Percentiles rank a stretch among this genome's conserved stretches.
phyloP scores from a whole-genome alignment of 805 yeast species.

The Teunomyces tritomae region DNA sequence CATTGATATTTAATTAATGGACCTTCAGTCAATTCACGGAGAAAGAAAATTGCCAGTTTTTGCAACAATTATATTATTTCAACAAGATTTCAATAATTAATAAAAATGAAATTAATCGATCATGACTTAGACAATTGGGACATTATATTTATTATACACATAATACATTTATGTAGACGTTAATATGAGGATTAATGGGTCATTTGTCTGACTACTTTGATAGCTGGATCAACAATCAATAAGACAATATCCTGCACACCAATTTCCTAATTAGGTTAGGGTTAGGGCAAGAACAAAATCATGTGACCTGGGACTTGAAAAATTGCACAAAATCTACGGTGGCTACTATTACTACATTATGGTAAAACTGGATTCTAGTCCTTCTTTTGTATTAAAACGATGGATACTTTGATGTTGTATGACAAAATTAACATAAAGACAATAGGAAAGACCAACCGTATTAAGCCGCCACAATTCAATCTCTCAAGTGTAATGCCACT shows the following conservation, averaged over 20 bases:
- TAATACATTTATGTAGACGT: too few relatives aligned
- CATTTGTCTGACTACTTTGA: background rate
- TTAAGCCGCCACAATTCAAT: constrained; percentile 1
- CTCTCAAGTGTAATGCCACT: background rate
- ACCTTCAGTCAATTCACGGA: too few relatives aligned
- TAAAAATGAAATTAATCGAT: too few relatives aligned
- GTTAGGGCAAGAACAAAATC: background rate
- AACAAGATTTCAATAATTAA: too few relatives aligned
- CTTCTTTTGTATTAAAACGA: constrained; percentile 2
- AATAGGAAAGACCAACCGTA: constrained; percentile 1
- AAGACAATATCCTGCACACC: background rate
- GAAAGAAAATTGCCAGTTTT: too few relatives aligned
- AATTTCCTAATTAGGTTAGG: background rate
- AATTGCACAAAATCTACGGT: background rate
- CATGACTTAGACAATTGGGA: too few relatives aligned
- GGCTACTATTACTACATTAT: too few relatives aligned
- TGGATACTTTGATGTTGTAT: background rate
- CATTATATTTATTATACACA: too few relatives aligned
- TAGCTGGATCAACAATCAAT: too few relatives aligned
- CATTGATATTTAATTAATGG: too few relatives aligned
- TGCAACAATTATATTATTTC: too few relatives aligned
- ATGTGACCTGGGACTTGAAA: constrained; percentile 1
- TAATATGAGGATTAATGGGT: too few relatives aligned
- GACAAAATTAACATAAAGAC: constrained; percentile 2
- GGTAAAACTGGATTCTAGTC: background rate